Evolutionary conservation across 2,329 filamentous ascomycete genomes (phyloP).

Genomic region (Aureobasidium sp.): DNA sequence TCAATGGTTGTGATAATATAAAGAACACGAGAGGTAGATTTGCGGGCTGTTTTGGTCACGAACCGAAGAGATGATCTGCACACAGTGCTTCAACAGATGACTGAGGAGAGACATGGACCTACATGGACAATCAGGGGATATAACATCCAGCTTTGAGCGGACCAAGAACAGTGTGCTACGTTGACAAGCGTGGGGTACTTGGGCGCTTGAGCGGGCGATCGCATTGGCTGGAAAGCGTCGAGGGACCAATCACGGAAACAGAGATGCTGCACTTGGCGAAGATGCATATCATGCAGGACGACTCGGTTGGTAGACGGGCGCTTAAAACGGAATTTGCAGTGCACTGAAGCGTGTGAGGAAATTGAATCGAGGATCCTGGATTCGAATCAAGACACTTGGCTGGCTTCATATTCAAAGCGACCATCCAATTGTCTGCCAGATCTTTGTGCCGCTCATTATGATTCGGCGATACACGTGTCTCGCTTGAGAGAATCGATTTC

Average conservation of each 20-base stretch:
- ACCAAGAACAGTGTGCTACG: constrained; percentile 6
- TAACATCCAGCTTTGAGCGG: not conserved
- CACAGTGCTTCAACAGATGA: not conserved
- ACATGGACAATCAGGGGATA: constrained; percentile 4
- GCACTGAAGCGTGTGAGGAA: not conserved
- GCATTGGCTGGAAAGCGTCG: constrained; percentile 1
- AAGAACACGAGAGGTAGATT: not conserved
- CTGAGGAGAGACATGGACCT: constrained; percentile 5
- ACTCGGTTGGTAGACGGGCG: constrained; percentile 8
- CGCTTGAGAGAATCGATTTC: not conserved
- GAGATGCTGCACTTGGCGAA: not conserved
- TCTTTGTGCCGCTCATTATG: not conserved
- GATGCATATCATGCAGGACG: constrained; percentile 1
- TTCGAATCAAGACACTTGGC: not conserved
- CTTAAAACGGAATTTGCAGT: not conserved
- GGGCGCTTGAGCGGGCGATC: constrained; percentile 10
- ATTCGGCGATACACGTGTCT: not conserved
- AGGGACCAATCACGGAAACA: constrained; percentile 1
- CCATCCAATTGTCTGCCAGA: not conserved
- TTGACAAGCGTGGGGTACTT: constrained; percentile 2
- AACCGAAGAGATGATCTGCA: not conserved
- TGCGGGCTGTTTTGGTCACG: not conserved
- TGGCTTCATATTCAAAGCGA: not conserved
- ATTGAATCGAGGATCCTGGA: not conserved
- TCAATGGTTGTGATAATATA: not conserved